These are phyloP conservation scores for Fusarium sp. DNA, from an alignment of 2,329 filamentous ascomycete genomes.

Conservation along the genomic window DNA sequence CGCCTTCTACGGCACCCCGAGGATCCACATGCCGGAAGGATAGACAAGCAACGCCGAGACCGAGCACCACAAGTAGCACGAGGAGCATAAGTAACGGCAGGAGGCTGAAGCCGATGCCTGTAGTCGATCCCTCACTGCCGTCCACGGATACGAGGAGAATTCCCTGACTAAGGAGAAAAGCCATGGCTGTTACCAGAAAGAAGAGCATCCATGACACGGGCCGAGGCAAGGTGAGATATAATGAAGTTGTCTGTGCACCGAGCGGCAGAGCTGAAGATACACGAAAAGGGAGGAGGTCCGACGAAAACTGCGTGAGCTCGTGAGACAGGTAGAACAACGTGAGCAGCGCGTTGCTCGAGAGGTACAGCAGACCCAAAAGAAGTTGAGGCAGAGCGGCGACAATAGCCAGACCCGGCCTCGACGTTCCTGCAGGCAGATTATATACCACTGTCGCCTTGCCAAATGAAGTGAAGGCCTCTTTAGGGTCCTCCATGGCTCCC, in stretches of 20 bases:
- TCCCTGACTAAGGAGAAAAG: constrained; percentile 60
- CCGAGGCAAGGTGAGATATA: constrained; percentile 63
- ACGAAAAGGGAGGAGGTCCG: constrained; percentile 51
- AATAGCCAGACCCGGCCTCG: constrained; percentile 48
- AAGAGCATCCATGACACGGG: constrained; percentile 58
- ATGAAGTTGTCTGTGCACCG: constrained; percentile 59
- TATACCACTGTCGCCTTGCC: constrained; percentile 53
- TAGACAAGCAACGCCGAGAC: constrained; percentile 50
- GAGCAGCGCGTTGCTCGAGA: constrained; percentile 59
- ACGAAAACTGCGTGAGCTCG: constrained; percentile 59
- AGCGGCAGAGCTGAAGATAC: constrained; percentile 58
- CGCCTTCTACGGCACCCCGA: constrained; percentile 49
- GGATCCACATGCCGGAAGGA: constrained; percentile 55
- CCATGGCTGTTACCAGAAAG: constrained; percentile 55
- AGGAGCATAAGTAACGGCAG: constrained; percentile 56
- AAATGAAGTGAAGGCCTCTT: constrained; percentile 52
- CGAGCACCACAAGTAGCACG: constrained; percentile 52
- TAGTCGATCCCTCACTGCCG: constrained; percentile 38
- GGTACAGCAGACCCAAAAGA: constrained; percentile 59
- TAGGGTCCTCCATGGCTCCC: constrained; percentile 45
- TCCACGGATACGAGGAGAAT: constrained; percentile 52
- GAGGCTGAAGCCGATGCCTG: constrained; percentile 56
- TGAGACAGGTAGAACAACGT: constrained; percentile 62
- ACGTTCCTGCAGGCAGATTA: constrained; percentile 40
- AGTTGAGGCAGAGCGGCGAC: constrained; percentile 61